Conservation (phyloP, 2,329 filamentous ascomycete species). For the Talaromyces marneffei region DNA sequence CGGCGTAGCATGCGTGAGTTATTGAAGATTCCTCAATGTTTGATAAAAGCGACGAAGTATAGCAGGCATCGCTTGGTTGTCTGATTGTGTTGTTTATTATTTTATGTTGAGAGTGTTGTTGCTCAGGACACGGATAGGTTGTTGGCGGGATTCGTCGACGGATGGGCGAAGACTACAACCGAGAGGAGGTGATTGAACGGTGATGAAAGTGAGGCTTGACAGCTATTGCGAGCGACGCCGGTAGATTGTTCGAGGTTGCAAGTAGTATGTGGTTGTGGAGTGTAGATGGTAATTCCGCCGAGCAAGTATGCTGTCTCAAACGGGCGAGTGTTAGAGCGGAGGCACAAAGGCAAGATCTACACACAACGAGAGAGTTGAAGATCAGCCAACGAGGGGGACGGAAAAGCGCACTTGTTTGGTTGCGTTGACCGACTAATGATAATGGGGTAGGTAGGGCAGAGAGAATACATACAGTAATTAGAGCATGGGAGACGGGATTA, state of each 20-base stretch:
- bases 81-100: not conserved
- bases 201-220: not conserved
- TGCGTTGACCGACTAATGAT: not conserved
- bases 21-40: slow-evolving; percentile 6
- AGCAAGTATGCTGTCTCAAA: not conserved
- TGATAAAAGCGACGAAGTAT: not conserved
- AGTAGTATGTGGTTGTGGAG: not conserved
- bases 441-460: not conserved
- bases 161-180: not conserved
- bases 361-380: not conserved
- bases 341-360: not conserved
- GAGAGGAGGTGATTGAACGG: not conserved
- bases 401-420: not conserved
- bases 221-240: not conserved
- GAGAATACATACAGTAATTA: not conserved
- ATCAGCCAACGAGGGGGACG: not conserved
- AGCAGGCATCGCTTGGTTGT: slow-evolving; percentile 13
- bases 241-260: not conserved
- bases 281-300: not conserved
- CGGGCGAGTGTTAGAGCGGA: not conserved
- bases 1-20: slow-evolving; percentile 11
- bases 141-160: not conserved
- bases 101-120: not conserved
- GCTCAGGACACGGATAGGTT: not conserved
- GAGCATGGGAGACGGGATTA: no score